Evolutionary conservation across 345 rosid genomes (phyloP), one percentile per base, ranked within the genome.

Genomic region (Isatis tinctoria): DNA sequence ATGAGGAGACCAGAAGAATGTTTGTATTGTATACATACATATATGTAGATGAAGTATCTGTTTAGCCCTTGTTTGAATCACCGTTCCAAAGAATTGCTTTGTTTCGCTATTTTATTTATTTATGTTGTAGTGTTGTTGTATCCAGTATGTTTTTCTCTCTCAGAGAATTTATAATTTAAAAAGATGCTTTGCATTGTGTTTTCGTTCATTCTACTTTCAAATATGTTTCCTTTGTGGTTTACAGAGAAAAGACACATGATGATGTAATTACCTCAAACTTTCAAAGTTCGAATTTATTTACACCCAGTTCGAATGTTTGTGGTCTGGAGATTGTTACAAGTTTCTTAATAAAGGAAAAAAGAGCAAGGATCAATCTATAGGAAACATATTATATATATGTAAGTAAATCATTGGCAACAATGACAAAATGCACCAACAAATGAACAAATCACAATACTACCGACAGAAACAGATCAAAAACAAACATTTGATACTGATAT

Each of bases 401-500:
- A 24, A 22, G 51, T 43, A 43, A 8, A 32, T n/a, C 61, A 56
- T n/a, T 61, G 43, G 26, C 60, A 39, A 53, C 5, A 47, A 67
- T 33, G 10, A 35, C 27, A 35, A 43, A 43, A 20, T 33, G 69
- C 64, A 69, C 35, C 13, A 53, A 70, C 45, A 65, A 71, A 57
- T 58, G 68, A 77, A 77, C 37, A 70, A 70, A 77, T 70, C 72
- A 64, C 27, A 71, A 20, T 13, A 63, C 22, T 11, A 30, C 61
- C 14, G 11, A 61, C 8, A 3, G 56, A 61, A 40, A 68, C 59
- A 76, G 65, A 76, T 45, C 51, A 33, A 54, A 51, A 51, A 32
- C 75, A 69, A 60, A 76, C 67, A 64, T 18, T 70, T 70, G 80
- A 64, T 64, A 20, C 41, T 74, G 68, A 48, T 67, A 36, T 39